Base-by-base conservation (phyloP, 768 basidiomycete species). In the Pisolithus microcarpus region DNA sequence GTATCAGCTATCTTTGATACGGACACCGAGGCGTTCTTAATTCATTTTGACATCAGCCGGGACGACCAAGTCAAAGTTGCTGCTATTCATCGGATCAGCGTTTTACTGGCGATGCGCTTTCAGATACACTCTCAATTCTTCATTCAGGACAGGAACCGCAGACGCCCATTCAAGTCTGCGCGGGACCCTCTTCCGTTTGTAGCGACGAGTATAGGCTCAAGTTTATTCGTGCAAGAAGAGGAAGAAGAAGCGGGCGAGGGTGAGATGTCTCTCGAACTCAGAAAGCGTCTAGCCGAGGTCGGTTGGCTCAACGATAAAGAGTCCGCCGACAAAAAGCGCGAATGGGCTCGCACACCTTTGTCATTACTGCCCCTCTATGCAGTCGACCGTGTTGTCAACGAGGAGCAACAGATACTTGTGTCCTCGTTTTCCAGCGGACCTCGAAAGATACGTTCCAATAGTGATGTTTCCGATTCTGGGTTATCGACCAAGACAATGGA, bases 101-200 rank as follows among this genome's bases (percentile, higher is more conserved):
- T 74, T 10, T 67, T 89, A 9, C 70, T 78, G 43, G 81, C 81
- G 49, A 83, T 84, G 80, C 76, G 87, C 21, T 85, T 80, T 57
- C 85, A 88, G 61, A 72, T 89, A 31, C 64, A 80, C 46, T 76
- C 80, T 3, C 84, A 85, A 59, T 75, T 73, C 37, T 75, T 81
- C 40, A 66, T 87, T 21, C 63, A 72, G 3, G 85, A 88, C 61
- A 76, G 81, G 38, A 67, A 68, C 0, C 80, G 80, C 56, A 77
- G 85, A 21, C 64, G 75, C 5, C 81, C 85, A 0, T 89, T 91
- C 69, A 85, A 80, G 58, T 63, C 82, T 16, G 76, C 81, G n/a
- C 75, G 84, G n/a, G 77, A 74, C 8, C 82, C 82, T 1, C 73
- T 89, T n/a, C 70, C 82, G 1, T 91, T 88, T 57, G 76, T 87